Conservation (phyloP, 2,329 filamentous ascomycete species). For the Botryosphaeria dothidea region DNA sequence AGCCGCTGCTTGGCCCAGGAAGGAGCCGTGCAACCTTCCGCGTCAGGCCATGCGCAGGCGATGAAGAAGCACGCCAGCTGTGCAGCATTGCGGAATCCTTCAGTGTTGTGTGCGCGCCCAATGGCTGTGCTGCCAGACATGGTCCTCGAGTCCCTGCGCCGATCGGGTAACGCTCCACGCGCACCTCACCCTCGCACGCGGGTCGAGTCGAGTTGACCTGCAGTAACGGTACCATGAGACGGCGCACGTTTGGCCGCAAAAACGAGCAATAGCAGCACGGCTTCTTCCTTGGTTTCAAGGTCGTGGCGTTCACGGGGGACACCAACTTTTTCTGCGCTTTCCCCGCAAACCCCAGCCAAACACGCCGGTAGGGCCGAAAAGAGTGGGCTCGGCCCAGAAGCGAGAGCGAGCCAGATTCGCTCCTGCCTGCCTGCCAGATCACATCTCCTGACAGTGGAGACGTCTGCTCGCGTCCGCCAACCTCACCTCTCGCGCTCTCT, state of each 20-base stretch:
- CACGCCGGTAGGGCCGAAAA: too few species aligned
- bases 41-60: conserved; percentile 6
- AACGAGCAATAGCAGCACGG: background rate
- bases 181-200: background rate
- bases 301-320: conserved; percentile 6
- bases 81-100: background rate
- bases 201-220: background rate
- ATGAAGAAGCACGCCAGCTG: background rate
- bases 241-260: background rate
- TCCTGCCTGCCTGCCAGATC: background rate
- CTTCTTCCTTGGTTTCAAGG: background rate
- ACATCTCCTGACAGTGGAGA: background rate
- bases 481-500: background rate
- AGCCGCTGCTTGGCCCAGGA: background rate
- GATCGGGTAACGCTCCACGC: background rate
- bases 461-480: background rate
- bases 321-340: background rate
- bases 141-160: background rate
- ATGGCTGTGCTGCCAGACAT: background rate
- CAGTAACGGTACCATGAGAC: background rate
- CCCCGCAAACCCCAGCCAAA: conserved; percentile 5
- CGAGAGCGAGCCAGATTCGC: background rate
- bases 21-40: conserved; percentile 16
- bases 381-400: background rate
- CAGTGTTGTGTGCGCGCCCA: background rate